phyloP scores from a whole-genome alignment of 257 asterid genomes.

The Linaria vulgaris region DNA sequence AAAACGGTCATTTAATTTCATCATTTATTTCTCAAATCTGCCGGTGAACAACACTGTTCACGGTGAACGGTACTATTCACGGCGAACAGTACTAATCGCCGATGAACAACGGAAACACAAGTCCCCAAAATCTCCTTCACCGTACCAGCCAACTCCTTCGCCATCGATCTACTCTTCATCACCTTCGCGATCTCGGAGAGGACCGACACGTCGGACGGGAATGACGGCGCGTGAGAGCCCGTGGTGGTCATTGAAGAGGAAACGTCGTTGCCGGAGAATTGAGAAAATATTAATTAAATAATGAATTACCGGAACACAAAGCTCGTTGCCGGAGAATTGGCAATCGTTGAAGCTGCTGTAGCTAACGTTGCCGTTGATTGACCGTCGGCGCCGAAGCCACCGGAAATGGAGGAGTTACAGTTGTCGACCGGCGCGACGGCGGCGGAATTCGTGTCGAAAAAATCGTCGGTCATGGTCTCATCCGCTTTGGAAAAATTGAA shows the following conservation, averaged over 20 bases:
- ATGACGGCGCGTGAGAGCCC: slow-evolving; percentile 35
- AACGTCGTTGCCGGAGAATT: slow-evolving; percentile 32
- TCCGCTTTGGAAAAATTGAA: slow-evolving; percentile 88
- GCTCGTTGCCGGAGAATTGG: slow-evolving; percentile 75
- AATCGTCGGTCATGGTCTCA: slow-evolving; percentile 76
- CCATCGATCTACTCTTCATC: too few species aligned
- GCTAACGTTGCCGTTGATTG: slow-evolving; percentile 71
- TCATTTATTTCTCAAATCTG: too few species aligned
- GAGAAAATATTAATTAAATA: not conserved
- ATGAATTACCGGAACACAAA: slow-evolving; percentile 80
- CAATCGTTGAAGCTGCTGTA: slow-evolving; percentile 74
- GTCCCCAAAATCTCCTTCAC: too few species aligned
- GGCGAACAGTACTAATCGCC: too few species aligned
- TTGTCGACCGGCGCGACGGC: slow-evolving; percentile 71
- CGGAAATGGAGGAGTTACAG: slow-evolving; percentile 80
- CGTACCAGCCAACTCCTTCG: too few species aligned
- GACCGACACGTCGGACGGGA: slow-evolving; percentile 70
- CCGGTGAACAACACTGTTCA: too few species aligned
- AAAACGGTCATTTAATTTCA: too few species aligned
- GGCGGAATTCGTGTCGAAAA: slow-evolving; percentile 73
- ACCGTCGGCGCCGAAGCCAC: slow-evolving; percentile 45
- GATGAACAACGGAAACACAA: too few species aligned
- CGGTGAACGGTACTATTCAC: too few species aligned
- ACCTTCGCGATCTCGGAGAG: too few species aligned
- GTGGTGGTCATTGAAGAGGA: slow-evolving; percentile 48